phyloP scores from a whole-genome alignment of 2,329 filamentous ascomycete genomes.

The Elsinoe perseae region DNA sequence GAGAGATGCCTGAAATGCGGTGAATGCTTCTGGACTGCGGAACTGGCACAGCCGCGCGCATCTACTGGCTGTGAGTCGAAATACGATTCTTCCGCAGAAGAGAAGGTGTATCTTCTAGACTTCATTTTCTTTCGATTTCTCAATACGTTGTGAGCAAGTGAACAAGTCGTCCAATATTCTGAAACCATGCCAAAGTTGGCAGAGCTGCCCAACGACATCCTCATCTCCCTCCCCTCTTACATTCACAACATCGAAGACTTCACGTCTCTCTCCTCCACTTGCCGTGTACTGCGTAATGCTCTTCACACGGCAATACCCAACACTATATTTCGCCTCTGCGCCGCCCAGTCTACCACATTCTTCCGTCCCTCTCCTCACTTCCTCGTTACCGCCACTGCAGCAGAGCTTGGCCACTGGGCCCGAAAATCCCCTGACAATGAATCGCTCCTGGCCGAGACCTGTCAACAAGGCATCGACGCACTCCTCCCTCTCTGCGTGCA shows the following conservation, averaged over 20 bases:
- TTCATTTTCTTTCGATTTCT: too few relatives aligned
- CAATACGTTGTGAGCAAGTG: too few relatives aligned
- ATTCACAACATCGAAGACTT: constrained; percentile 31
- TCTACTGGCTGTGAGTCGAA: not conserved
- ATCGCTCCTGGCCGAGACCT: constrained; percentile 18
- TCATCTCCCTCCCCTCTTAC: constrained; percentile 19
- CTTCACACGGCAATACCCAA: constrained; percentile 22
- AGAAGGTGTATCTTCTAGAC: too few relatives aligned
- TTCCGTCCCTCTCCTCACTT: constrained; percentile 34
- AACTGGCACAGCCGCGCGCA: not conserved
- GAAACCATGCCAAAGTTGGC: not conserved
- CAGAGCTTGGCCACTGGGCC: constrained; percentile 31
- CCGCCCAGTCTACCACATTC: constrained; percentile 29
- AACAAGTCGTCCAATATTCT: too few relatives aligned
- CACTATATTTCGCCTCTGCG: constrained; percentile 29
- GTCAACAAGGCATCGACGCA: constrained; percentile 27
- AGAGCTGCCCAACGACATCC: not conserved
- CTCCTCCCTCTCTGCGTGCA: constrained; percentile 27
- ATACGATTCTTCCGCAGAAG: too few relatives aligned
- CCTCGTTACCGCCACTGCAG: constrained; percentile 30
- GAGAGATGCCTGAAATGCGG: not conserved
- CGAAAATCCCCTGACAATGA: constrained; percentile 23
- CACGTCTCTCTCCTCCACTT: constrained; percentile 18
- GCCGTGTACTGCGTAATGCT: constrained; percentile 24
- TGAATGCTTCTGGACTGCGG: not conserved